Evolutionary conservation across 73 alveolate species (phyloP).

Genomic region (Tetrahymena elliotti): DNA sequence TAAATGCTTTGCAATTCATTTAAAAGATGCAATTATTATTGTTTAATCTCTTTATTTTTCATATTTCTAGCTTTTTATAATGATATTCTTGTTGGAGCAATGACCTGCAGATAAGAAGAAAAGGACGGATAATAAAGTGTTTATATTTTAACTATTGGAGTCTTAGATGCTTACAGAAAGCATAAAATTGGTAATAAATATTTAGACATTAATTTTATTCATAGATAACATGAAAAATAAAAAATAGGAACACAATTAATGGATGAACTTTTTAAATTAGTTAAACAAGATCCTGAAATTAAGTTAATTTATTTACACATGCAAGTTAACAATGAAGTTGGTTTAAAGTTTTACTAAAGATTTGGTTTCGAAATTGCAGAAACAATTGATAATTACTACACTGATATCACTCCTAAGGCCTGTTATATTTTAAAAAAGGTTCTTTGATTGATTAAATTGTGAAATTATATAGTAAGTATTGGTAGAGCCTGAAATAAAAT

Average conservation of each 20-base stretch:
- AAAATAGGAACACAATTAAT: constrained; percentile 13
- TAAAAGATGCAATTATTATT: neutral
- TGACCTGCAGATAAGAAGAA: constrained; percentile 31
- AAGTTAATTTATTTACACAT: constrained; percentile 24
- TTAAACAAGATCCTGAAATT: constrained; percentile 4
- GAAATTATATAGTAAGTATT: too few relatives aligned
- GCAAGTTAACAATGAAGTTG: constrained; percentile 36
- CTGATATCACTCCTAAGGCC: constrained; percentile 31
- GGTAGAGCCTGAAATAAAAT: neutral
- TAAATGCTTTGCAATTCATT: neutral
- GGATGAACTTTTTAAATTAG: constrained; percentile 10
- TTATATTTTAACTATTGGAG: constrained; percentile 38
- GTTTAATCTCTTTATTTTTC: neutral
- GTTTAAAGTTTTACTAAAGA: constrained; percentile 16
- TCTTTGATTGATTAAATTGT: neutral
- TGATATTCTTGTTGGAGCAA: constrained; percentile 44
- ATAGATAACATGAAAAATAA: neutral
- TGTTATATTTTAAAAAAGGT: constrained; percentile 7
- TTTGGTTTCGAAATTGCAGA: constrained; percentile 22
- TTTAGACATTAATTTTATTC: too few relatives aligned
- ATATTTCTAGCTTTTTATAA: constrained; percentile 10
- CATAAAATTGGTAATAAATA: constrained; percentile 7
- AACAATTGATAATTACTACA: constrained; percentile 23
- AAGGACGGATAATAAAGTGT: constrained; percentile 6
- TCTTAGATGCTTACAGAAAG: constrained; percentile 31